Base-by-base conservation (phyloP, 345 rosid species). In the Gossypium ekmanianum region DNA sequence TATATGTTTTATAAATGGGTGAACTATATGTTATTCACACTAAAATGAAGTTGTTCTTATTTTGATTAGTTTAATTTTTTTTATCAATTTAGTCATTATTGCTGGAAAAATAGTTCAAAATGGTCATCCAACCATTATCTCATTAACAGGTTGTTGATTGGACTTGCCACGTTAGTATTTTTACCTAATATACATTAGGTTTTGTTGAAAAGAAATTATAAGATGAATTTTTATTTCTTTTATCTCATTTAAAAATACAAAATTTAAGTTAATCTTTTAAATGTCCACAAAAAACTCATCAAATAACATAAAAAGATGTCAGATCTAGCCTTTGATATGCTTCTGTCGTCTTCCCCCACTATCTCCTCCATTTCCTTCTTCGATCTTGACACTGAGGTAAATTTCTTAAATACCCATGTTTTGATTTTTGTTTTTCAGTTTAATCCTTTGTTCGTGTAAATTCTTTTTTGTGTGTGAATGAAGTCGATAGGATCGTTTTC, bases 351-450 rank as follows among this genome's bases (percentile, higher is more conserved):
- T 14, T 94, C 65, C 17, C 43, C 43, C 65, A 14, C 43, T 24
- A 27, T 61, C 10, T 27, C 65, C 41, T 61, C 65, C 85, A 29
- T 83, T 39, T 90, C 97, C 73, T 94, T 97, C 78, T 94, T 94
- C 79, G 98, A 94, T 92, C 97, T 94, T 77, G 97, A 89, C 83
- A 88, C 94, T 11, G 97, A 92, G 97, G 97, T 92, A 70, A 22
- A 73, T 55, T n/a, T n/a, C 16, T 22, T 61, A 10, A 26, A 0
- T 6, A 12, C 3, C 10, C 17, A 20, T 67, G 1, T n/a, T 51
- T 61, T 34, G 7, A 5, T 34, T 34, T 34, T 34, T 34, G 7
- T 5, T 8, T 64, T 45, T 26, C 20, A 39, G 20, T 13, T 39
- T 11, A 20, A 20, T 66, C 10, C 22, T 14, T 20, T 2, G 4